Conservation (phyloP, 495 filamentous ascomycete genomes). For the Clavariopsis aquatica region DNA sequence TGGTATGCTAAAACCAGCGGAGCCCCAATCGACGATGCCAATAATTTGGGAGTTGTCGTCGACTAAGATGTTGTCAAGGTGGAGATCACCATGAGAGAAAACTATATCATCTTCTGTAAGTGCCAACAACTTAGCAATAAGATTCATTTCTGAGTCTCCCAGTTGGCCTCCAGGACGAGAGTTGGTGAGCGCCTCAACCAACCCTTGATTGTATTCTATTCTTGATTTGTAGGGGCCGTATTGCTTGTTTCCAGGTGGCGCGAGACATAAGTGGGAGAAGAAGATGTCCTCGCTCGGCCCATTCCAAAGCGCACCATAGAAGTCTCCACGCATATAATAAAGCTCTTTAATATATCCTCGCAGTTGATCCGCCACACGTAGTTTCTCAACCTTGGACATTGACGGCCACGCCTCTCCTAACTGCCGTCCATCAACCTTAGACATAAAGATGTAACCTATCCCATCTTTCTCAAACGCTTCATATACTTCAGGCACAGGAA, state of each 20-base stretch:
- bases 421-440: neutral
- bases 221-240: neutral
- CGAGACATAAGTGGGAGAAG: neutral
- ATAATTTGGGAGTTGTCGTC: neutral
- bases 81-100: slow-evolving; percentile 9
- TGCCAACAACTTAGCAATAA: neutral
- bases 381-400: neutral
- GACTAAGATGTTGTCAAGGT: neutral
- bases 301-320: slow-evolving; percentile 1
- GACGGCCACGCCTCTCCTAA: neutral
- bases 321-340: neutral
- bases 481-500: neutral
- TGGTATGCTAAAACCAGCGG: slow-evolving; percentile 6
- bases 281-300: neutral
- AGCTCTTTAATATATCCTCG: slow-evolving; percentile 1
- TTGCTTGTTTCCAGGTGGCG: neutral
- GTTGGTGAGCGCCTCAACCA: neutral
- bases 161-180: slow-evolving; percentile 1
- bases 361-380: neutral
- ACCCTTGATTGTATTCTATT: neutral
- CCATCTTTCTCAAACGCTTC: neutral
- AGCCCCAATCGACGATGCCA: slow-evolving; percentile 6
- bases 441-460: neutral
- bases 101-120: neutral
- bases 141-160: neutral